Evolutionary conservation across 2,329 filamentous ascomycete genomes (phyloP).

Genomic region (Colletotrichum sp.): DNA sequence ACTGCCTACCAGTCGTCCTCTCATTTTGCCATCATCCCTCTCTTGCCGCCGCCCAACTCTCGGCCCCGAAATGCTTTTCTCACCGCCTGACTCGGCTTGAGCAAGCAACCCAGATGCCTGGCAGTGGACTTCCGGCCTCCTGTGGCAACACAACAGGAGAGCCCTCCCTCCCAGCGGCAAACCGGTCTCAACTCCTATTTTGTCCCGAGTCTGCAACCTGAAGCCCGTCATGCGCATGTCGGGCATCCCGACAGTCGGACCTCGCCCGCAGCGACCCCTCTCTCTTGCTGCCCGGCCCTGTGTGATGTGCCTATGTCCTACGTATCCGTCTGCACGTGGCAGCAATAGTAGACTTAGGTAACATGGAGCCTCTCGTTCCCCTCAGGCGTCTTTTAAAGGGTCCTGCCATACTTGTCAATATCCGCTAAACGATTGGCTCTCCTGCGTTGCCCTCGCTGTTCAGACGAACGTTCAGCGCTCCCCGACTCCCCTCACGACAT

Average conservation of each 20-base stretch:
- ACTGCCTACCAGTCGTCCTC: not conserved
- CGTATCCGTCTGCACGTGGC: not conserved
- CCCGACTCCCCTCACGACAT: not conserved
- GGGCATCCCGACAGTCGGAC: conserved; percentile 11
- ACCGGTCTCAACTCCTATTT: conserved; percentile 2
- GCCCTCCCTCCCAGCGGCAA: conserved; percentile 8
- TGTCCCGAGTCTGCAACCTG: not conserved
- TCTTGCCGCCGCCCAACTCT: not conserved
- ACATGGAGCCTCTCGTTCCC: not conserved
- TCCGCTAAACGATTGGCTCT: conserved; percentile 7
- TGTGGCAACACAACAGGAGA: conserved; percentile 16
- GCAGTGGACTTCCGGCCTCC: conserved; percentile 10
- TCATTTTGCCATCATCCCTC: not conserved
- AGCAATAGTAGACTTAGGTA: not conserved
- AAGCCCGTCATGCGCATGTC: conserved; percentile 8
- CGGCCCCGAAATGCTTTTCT: not conserved
- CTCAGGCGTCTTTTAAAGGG: not conserved
- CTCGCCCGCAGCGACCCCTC: not conserved
- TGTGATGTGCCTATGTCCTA: not conserved
- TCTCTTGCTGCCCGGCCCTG: not conserved
- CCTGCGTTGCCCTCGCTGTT: not conserved
- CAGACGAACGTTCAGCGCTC: conserved; percentile 1
- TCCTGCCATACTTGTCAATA: conserved; percentile 5
- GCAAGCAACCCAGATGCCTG: conserved; percentile 15
- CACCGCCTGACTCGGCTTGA: conserved; percentile 21